Base-by-base conservation (phyloP, 2,329 filamentous ascomycete species). In the Apiospora phragmitis region DNA sequence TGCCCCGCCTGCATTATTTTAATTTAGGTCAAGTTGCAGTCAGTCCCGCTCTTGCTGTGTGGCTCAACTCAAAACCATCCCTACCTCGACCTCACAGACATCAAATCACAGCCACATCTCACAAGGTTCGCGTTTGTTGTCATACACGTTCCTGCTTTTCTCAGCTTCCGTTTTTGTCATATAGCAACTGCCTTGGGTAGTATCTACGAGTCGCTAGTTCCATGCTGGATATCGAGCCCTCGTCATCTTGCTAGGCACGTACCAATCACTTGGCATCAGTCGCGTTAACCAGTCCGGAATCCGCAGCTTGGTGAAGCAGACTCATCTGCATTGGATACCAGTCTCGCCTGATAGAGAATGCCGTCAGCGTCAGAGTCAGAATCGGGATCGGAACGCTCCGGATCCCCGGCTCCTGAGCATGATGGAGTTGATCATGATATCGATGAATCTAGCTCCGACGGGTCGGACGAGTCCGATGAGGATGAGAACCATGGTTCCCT, bases 51-150 rank as follows among this genome's bases (percentile, higher is more conserved):
- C 55, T 62, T 1, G 6, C n/a, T 43, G 42, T 43, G 55, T 62
- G 55, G 55, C 55, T 62, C 9, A 38, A 38, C 32, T 62, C 9
- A 24, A 62, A 35, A n/a, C 18, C 32, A 62, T 38, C 55, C 55
- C 55, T 38, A 38, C 55, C 55, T 62, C 8, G 21, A n/a, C 21
- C 55, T 62, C 55, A 38, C 55, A 62, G 55, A 38, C 55, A n/a
- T 62, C 55, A 38, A 38, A 62, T 62, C 55, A 62, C 55, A 62
- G 55, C 55, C 55, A 62, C 55, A 62, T 9, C 32, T 62, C 55
- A 38, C 55, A 38, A 38, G 55, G 29, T 62, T 62, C 55, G 55
- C 32, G 55, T 62, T 62, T 62, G 55, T 62, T 62, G 32, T 62
- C 55, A 62, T 62, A n/a, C 55, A 62, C 55, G 55, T 38, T 5